phyloP scores from a whole-genome alignment of 2,329 filamentous ascomycete species.

The Verticillium dahliae region DNA sequence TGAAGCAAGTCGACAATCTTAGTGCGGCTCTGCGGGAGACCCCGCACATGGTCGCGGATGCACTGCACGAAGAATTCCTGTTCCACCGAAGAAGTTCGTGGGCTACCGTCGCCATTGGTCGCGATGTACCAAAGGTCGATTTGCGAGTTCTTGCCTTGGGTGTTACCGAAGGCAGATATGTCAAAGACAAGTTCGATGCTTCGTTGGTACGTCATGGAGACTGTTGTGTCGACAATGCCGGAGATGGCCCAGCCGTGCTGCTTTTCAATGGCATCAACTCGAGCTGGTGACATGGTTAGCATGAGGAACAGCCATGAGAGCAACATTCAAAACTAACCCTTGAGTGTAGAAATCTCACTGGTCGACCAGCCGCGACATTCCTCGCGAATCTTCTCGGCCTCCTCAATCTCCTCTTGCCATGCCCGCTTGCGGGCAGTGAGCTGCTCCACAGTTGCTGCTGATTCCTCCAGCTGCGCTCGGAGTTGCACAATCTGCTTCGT shows the following conservation, averaged over 20 bases:
- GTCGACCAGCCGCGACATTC: conserved; percentile 86
- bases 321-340: conserved; percentile 45
- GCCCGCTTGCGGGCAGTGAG: conserved; percentile 61
- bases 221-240: conserved; percentile 50
- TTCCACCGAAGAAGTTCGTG: conserved; percentile 53
- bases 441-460: conserved; percentile 56
- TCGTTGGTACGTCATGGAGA: conserved; percentile 69
- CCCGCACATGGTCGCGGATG: conserved; percentile 61
- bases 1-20: conserved; percentile 50
- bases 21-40: conserved; percentile 51
- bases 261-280: conserved; percentile 59
- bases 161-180: conserved; percentile 49
- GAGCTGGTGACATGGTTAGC: conserved; percentile 44
- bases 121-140: conserved; percentile 69
- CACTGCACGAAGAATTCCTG: conserved; percentile 71
- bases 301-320: neutral
- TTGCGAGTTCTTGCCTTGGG: conserved; percentile 32
- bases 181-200: conserved; percentile 72
- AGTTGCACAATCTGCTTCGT: conserved; percentile 61
- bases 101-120: conserved; percentile 44
- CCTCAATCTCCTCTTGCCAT: conserved; percentile 67
- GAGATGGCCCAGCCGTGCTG: conserved; percentile 66
- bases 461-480: conserved; percentile 58
- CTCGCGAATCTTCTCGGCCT: conserved; percentile 77
- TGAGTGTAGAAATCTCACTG: conserved; percentile 71